phyloP scores from a whole-genome alignment of 2,329 filamentous ascomycete genomes.

The Colletotrichum sp. region DNA sequence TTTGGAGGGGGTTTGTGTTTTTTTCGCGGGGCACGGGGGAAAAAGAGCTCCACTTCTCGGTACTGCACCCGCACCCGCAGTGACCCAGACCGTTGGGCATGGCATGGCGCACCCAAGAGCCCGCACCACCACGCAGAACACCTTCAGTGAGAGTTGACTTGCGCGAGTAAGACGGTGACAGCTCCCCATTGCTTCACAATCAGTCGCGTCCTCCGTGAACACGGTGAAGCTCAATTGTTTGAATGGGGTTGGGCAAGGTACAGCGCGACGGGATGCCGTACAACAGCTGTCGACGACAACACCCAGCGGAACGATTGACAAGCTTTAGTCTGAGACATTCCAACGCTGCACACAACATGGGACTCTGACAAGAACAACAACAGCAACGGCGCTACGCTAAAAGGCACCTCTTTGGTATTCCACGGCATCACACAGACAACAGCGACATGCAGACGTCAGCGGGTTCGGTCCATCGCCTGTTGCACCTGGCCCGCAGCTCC shows the following conservation, averaged over 20 bases:
- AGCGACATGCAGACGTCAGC: background rate
- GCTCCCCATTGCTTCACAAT: background rate
- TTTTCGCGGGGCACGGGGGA: background rate
- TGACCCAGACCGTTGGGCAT: background rate
- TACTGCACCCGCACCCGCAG: background rate
- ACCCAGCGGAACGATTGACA: background rate
- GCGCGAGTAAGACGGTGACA: background rate
- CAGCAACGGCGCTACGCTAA: background rate
- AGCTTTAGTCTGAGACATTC: background rate
- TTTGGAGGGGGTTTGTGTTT: background rate
- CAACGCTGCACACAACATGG: background rate
- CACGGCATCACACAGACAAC: background rate
- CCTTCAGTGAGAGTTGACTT: background rate
- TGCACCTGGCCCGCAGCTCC: constrained; percentile 24
- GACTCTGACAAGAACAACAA: background rate
- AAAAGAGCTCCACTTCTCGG: background rate
- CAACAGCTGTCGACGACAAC: background rate
- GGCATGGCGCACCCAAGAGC: background rate
- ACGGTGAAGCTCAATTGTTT: background rate
- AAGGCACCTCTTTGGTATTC: background rate
- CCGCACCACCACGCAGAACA: background rate
- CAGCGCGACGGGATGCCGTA: background rate
- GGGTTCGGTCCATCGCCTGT: constrained; percentile 13
- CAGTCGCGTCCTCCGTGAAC: background rate
- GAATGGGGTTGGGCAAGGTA: background rate